These are phyloP conservation scores for Lactarius vividus DNA, from an alignment of 768 basidiomycete genomes.

Conservation along the genomic window DNA sequence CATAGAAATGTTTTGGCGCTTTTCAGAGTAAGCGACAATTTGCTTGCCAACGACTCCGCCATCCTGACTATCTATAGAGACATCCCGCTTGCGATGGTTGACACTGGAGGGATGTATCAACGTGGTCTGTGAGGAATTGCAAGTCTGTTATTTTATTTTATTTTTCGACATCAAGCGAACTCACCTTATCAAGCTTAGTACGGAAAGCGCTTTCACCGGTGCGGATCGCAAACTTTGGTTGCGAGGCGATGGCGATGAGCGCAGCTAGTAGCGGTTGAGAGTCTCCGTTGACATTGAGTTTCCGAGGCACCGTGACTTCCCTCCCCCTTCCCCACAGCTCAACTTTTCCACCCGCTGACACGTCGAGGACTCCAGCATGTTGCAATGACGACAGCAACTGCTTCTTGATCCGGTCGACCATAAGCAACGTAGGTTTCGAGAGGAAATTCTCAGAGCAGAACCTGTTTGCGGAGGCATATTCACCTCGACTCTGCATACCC, in stretches of 20 bases:
- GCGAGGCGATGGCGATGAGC: constrained; percentile 79
- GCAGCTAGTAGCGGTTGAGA: constrained; percentile 77
- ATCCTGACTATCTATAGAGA: constrained; percentile 33
- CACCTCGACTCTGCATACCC: constrained; percentile 60
- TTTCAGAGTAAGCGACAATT: constrained; percentile 79
- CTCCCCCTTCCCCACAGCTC: constrained; percentile 34
- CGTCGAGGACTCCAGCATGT: constrained; percentile 76
- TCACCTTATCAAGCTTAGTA: constrained; percentile 82
- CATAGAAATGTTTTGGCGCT: constrained; percentile 68
- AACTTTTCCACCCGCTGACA: constrained; percentile 65
- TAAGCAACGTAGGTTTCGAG: constrained; percentile 75
- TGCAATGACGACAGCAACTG: constrained; percentile 78
- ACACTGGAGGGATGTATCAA: constrained; percentile 87
- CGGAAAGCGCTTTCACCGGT: constrained; percentile 64
- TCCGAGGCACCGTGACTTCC: constrained; percentile 51
- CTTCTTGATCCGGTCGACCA: constrained; percentile 75
- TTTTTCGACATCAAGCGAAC: constrained; percentile 22
- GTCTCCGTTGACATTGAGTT: constrained; percentile 69
- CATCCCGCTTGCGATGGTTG: constrained; percentile 64
- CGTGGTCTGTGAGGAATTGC: constrained; percentile 47
- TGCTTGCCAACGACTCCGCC: constrained; percentile 54
- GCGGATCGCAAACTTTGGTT: constrained; percentile 88
- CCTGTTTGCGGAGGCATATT: constrained; percentile 62
- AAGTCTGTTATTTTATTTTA: constrained; percentile 15
- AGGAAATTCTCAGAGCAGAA: constrained; percentile 89